Evolutionary conservation across 1,284 basidiomycete genomes (phyloP).

Genomic region (Ceratorhiza oryzae-sativae): DNA sequence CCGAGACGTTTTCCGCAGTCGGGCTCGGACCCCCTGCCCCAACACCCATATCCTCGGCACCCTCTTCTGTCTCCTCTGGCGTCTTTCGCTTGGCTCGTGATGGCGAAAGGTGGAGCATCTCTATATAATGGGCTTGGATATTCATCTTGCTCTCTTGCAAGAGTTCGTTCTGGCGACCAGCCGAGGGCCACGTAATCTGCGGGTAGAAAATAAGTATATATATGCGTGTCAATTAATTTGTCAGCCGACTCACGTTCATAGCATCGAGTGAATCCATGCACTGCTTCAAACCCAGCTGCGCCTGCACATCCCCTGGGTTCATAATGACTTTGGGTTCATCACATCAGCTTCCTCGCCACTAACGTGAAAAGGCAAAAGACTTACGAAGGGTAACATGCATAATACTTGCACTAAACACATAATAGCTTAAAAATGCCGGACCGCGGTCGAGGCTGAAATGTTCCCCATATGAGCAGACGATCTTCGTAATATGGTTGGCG

Average conservation of each 20-base stretch:
- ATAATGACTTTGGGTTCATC: constrained; percentile 27
- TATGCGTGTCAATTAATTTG: background rate
- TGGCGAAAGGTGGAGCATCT: constrained; percentile 11
- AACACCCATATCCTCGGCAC: background rate
- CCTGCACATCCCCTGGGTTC: constrained; percentile 39
- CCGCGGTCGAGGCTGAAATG: constrained; percentile 68
- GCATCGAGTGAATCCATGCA: constrained; percentile 49
- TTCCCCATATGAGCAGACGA: constrained; percentile 67
- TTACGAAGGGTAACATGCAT: constrained; percentile 75
- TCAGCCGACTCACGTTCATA: constrained; percentile 46
- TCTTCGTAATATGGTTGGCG: constrained; percentile 75
- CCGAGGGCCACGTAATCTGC: constrained; percentile 47
- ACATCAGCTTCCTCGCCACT: background rate
- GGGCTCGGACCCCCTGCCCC: background rate
- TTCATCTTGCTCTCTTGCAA: constrained; percentile 42
- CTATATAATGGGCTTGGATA: constrained; percentile 32
- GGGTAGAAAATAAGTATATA: background rate
- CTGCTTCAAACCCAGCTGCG: constrained; percentile 45
- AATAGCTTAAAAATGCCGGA: constrained; percentile 79
- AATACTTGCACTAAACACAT: constrained; percentile 81
- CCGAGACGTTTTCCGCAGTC: background rate
- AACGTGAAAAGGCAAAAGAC: constrained; percentile 42
- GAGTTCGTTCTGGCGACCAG: constrained; percentile 46
- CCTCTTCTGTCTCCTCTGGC: constrained; percentile 25
- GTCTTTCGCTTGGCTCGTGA: constrained; percentile 31